Conservation (phyloP, 2,329 filamentous ascomycete genomes). For the Neofusicoccum cordaticola region DNA sequence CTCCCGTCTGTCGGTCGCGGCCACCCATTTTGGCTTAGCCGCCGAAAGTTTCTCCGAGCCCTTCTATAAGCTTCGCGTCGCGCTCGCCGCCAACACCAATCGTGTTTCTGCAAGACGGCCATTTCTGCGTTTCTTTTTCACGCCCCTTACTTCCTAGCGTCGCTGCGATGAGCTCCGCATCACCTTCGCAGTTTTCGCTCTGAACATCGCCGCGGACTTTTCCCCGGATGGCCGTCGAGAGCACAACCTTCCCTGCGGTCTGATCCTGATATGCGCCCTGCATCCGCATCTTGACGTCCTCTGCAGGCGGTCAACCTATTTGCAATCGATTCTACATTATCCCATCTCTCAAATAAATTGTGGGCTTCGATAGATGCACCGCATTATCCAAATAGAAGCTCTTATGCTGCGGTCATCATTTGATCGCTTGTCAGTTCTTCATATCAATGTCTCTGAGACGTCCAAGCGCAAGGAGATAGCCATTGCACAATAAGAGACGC, state of each 20-base stretch:
- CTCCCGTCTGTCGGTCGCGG: constrained; percentile 1
- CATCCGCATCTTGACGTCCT: background rate
- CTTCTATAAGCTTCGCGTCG: constrained; percentile 15
- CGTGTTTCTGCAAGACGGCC: background rate
- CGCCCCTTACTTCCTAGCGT: background rate
- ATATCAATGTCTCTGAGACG: background rate
- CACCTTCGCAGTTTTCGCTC: constrained; percentile 22
- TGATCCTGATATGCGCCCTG: constrained; percentile 21
- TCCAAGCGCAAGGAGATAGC: background rate
- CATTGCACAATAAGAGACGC: background rate
- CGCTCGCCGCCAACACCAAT: background rate
- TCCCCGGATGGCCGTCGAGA: constrained; percentile 33
- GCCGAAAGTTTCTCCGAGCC: constrained; percentile 18
- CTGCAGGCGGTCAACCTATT: background rate
- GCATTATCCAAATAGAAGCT: too few relatives aligned
- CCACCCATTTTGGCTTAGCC: constrained; percentile 9
- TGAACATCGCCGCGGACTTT: constrained; percentile 40
- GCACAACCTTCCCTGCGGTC: constrained; percentile 41
- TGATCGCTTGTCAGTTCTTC: too few relatives aligned
- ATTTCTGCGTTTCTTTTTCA: background rate
- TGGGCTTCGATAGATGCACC: too few relatives aligned
- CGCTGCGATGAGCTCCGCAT: constrained; percentile 18
- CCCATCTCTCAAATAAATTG: too few relatives aligned
- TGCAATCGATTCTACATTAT: background rate
- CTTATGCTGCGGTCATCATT: too few relatives aligned